These are phyloP conservation scores for Nemania abortiva DNA, from an alignment of 2,329 filamentous ascomycete species.

Conservation along the genomic window DNA sequence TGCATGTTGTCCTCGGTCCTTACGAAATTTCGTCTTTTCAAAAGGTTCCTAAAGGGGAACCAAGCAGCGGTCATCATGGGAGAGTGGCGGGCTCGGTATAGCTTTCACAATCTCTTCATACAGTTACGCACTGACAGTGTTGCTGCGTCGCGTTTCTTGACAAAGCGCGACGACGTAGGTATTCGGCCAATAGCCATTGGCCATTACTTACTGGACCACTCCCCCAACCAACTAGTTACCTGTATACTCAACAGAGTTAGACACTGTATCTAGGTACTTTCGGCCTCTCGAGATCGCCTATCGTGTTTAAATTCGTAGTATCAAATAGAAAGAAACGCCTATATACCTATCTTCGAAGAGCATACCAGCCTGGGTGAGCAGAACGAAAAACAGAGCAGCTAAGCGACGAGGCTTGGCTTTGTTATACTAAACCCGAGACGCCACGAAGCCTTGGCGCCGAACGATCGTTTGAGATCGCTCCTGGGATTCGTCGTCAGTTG, in stretches of 20 bases:
- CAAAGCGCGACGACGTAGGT: not conserved
- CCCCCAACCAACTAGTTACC: not conserved
- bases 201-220: not conserved
- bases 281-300: not conserved
- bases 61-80: not conserved
- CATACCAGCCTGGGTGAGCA: not conserved
- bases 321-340: not conserved
- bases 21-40: not conserved
- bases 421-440: slow-evolving; percentile 29
- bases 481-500: slow-evolving; percentile 27
- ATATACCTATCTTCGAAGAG: too few species aligned
- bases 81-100: too few species aligned
- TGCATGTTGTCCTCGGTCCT: slow-evolving; percentile 4
- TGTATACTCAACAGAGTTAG: too few species aligned
- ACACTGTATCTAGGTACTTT: not conserved
- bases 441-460: slow-evolving; percentile 25
- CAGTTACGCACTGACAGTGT: slow-evolving; percentile 10
- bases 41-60: not conserved
- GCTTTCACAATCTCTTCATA: not conserved
- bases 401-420: slow-evolving; percentile 5
- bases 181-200: slow-evolving; percentile 3
- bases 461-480: slow-evolving; percentile 38
- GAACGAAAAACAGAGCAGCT: not conserved
- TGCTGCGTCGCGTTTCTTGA: slow-evolving; percentile 15
- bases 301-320: not conserved